Evolutionary conservation across 176 grass and related monocot genomes (phyloP), one percentile per base, ranked within the genome.

Genomic region (Metroxylon sagu): DNA sequence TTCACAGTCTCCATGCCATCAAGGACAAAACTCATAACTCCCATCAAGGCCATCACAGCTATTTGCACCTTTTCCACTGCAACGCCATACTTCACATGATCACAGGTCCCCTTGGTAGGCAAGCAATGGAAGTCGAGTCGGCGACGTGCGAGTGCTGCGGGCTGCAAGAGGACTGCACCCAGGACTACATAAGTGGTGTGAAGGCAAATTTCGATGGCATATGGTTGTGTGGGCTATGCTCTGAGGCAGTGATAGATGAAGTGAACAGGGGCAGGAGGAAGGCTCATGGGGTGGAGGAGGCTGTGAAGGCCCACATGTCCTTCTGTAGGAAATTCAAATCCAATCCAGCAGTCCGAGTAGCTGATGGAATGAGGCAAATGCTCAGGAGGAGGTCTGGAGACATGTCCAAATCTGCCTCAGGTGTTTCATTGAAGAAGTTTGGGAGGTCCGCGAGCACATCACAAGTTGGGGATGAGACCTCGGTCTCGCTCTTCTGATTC

Each of bases 191-290:
- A 75, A 55, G 71, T 25, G 76, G 81, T 16, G 84, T 98, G 62
- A 85, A 78, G 66, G 80, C 84, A 3, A 73, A 75, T 50, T 98
- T 98, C 55, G 68, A 92, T 6, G 93, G 84, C 63, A 78, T 74
- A 65, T 98, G 93, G 93, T 60, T 98, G 12, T 98, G 93, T 19
- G 93, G 93, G 53, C 71, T 98, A n/a, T 98, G 93, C 84, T 85
- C 84, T 6, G 93, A 98, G 63, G 93, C 81, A 0, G 93, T 98
- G 59, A 84, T 76, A 49, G 84, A 98, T 15, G 93, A 98, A 55
- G 76, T 75, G 3, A 49, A 54, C 75, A 88, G 73, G 52, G 78
- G 58, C 65, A 91, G 72, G 62, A 73, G 73, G 52, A 89, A 79
- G 57, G 57, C 25, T 3, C 75, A 57, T 2, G 93, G 76, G 0